A percentile compares a stretch with the other conserved stretches of the same genome.
phyloP scores from a whole-genome alignment of 177 flowering plant species.

The Vitis hybrid region DNA sequence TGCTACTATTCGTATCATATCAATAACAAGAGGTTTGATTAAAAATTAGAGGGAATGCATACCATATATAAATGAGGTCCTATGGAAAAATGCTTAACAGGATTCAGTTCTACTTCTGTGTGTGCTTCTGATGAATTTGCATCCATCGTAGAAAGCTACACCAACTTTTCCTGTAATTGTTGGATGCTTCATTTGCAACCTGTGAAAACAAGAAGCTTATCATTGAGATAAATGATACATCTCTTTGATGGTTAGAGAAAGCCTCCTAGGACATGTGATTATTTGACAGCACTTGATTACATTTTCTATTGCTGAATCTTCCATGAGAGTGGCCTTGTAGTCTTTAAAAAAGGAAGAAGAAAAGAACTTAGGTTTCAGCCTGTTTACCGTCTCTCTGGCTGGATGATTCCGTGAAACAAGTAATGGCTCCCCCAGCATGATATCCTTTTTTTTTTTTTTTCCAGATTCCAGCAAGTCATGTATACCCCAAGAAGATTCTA shows the following conservation, averaged over 20 bases:
- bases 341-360: no score
- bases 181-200: neutral
- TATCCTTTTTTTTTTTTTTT: no score
- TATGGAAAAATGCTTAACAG: neutral
- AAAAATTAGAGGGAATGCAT: neutral
- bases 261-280: neutral
- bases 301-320: neutral
- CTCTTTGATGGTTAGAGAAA: neutral
- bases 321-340: neutral
- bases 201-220: neutral
- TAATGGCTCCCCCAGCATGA: no score
- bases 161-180: no score
- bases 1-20: neutral
- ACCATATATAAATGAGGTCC: neutral
- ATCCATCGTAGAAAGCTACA: neutral
- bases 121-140: neutral
- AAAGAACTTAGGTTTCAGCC: no score
- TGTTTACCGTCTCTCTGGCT: no score
- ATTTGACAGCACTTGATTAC: neutral
- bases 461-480: no score
- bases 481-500: no score
- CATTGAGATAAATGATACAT: neutral
- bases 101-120: neutral
- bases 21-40: neutral
- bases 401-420: no score